Conservation (phyloP, 2,329 filamentous ascomycete genomes). For the Colletotrichum cereale region DNA sequence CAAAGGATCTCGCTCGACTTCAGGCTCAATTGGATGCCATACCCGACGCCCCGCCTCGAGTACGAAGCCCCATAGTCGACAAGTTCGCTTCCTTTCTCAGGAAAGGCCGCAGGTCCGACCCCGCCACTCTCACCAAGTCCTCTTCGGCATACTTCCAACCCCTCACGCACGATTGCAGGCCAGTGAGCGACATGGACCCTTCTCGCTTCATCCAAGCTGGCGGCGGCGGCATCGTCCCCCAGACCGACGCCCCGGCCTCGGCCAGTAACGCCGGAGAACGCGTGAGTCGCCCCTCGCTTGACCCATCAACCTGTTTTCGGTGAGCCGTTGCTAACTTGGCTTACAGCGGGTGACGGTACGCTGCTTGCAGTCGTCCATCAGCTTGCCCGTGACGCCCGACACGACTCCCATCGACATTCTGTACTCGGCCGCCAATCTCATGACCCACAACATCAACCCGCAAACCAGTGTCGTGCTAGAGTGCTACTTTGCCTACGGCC, state of each 20-base stretch:
- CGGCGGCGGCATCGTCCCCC: slow-evolving; percentile 60
- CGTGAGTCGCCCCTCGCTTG: slow-evolving; percentile 59
- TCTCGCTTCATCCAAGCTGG: slow-evolving; percentile 56
- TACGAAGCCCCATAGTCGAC: slow-evolving; percentile 59
- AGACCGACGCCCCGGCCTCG: slow-evolving; percentile 81
- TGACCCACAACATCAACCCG: slow-evolving; percentile 74
- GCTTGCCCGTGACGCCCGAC: slow-evolving; percentile 78
- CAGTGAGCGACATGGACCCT: slow-evolving; percentile 35
- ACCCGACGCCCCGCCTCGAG: slow-evolving; percentile 50
- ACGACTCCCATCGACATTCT: slow-evolving; percentile 83
- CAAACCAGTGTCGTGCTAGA: slow-evolving; percentile 80
- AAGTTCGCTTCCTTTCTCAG: slow-evolving; percentile 62
- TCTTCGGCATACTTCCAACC: slow-evolving; percentile 25
- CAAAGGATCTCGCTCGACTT: slow-evolving; percentile 60
- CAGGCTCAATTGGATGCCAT: slow-evolving; percentile 56
- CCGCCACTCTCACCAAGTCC: slow-evolving; percentile 42
- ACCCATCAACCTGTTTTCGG: background rate
- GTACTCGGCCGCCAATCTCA: slow-evolving; percentile 71
- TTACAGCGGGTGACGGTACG: slow-evolving; percentile 76
- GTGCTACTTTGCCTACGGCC: slow-evolving; percentile 78
- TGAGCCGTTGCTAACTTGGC: slow-evolving; percentile 45
- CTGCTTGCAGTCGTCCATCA: slow-evolving; percentile 76
- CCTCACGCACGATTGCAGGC: slow-evolving; percentile 27
- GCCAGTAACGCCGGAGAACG: slow-evolving; percentile 85
- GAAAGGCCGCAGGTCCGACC: slow-evolving; percentile 54